Base-by-base conservation (phyloP, 2,329 filamentous ascomycete species). In the Pseudogymnoascus destructans region DNA sequence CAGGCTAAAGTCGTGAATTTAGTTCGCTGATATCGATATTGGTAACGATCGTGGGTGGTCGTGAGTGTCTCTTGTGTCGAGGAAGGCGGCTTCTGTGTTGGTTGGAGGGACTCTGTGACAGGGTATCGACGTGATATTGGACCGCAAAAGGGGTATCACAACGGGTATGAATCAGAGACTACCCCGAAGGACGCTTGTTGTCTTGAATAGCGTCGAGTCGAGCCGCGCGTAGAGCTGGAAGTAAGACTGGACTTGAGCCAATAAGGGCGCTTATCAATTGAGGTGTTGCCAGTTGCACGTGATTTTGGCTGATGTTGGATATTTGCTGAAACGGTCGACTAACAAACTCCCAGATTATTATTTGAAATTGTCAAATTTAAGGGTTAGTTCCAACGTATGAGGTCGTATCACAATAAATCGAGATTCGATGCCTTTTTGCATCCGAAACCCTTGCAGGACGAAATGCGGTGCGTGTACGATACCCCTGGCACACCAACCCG, bases 31-130 rank as follows among this genome's bases (percentile, higher is more conserved):
- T 52, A 30, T 30, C 25, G 46, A 13, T 52, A 52, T 52, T 30
- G 46, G 46, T 52, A 52, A 52, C 46, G 46, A 52, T 52, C 46
- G 46, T 52, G 46, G 42, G 46, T 30, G 25, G 46, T 52, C 25
- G 46, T 52, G 46, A 19, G 46, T 10, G 9, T 17, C 46, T 52
- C 46, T 49, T 49, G 9, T 52, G 9, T 52, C 25, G 25, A 32
- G 21, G 21, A n/a, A 7, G 46, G 15, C 46, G 25, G 46, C 46
- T 19, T 30, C 25, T 32, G 46, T 19, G 46, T 52, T 52, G 46
- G 46, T 32, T 52, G 25, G 7, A 49, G 23, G 23, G 21, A 13
- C 2, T 27, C 7, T 27, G 42, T 30, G 46, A 52, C 46, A 9
- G 25, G 46, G 46, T 52, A 52, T 52, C 46, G 10, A 52, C 3